Percentiles rank a stretch among this genome's conserved stretches.
phyloP scores from a whole-genome alignment of 441 rosid species.

The Populus tomentosa region DNA sequence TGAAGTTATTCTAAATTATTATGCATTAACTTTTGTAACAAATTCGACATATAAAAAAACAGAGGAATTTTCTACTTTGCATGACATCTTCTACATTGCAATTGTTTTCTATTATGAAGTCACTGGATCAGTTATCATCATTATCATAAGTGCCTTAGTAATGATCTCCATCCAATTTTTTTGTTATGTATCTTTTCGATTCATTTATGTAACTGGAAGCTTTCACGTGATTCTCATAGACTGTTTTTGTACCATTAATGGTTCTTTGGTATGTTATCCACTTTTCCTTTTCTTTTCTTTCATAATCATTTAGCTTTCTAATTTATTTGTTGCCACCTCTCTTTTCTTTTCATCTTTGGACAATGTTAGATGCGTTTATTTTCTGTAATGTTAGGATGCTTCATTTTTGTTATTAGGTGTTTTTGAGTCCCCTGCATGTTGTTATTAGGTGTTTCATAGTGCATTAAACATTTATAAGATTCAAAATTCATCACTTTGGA shows the following conservation, averaged over 20 bases:
- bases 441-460: neutral
- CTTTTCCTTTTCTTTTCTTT: neutral
- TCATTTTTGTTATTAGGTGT: neutral
- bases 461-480: neutral
- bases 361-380: neutral
- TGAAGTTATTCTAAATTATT: neutral
- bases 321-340: no score
- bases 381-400: neutral
- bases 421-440: neutral
- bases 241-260: neutral
- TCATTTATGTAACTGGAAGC: neutral
- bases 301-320: neutral
- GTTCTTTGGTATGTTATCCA: neutral
- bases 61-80: neutral
- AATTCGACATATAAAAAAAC: no score
- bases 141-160: neutral
- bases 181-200: neutral
- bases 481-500: conserved; percentile 12
- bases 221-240: neutral
- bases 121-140: neutral
- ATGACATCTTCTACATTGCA: neutral
- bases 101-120: neutral
- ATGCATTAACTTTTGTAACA: neutral
- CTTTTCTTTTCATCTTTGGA: neutral
- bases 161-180: neutral